phyloP scores from a whole-genome alignment of 208 protist species.

The Leishmania amazonensis region DNA sequence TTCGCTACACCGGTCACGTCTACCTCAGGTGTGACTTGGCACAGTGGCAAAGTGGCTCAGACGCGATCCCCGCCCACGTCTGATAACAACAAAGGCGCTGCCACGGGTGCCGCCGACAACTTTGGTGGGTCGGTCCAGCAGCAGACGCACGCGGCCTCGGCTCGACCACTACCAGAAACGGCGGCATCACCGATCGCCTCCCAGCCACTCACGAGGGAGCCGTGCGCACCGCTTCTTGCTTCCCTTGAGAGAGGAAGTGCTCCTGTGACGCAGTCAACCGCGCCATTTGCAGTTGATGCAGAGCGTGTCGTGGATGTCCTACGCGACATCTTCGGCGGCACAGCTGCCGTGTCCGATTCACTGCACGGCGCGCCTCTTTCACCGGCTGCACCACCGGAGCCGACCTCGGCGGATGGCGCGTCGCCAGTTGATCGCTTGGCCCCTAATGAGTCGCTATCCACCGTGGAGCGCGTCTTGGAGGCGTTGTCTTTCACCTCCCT shows the following conservation, averaged over 20 bases:
- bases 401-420: not conserved
- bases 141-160: not conserved
- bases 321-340: slow-evolving; percentile 17
- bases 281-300: not conserved
- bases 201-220: slow-evolving; percentile 17
- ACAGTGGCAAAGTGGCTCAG: not conserved
- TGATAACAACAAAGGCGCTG: not conserved
- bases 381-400: not conserved
- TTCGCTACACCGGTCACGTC: not conserved
- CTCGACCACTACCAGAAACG: not conserved
- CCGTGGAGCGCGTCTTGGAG: slow-evolving; percentile 17
- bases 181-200: not conserved
- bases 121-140: slow-evolving; percentile 28
- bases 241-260: not conserved
- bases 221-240: slow-evolving; percentile 10
- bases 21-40: not conserved
- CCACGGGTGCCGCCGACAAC: not conserved
- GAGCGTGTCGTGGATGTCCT: slow-evolving; percentile 10
- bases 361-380: not conserved
- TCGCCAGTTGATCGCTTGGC: not conserved
- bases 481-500: slow-evolving; percentile 33
- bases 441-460: slow-evolving; percentile 5
- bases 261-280: not conserved
- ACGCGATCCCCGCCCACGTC: not conserved
- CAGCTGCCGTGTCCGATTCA: not conserved